A percentile compares a stretch with the other conserved stretches of the same genome.
Evolutionary conservation across 805 yeast genomes (phyloP).

Genomic region (Nakazawaea ambrosiae): DNA sequence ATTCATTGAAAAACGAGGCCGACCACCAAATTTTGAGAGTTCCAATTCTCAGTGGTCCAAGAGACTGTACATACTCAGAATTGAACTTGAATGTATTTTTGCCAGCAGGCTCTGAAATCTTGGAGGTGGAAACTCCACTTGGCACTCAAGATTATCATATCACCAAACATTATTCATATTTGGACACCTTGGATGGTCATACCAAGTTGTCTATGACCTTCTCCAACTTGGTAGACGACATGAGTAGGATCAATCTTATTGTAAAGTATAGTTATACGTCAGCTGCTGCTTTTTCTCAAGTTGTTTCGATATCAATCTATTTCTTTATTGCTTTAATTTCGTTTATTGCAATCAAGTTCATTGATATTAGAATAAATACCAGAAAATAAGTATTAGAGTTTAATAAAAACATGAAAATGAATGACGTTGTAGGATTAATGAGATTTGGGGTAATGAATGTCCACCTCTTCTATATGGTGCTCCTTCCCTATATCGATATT

Average conservation of each 20-base stretch:
- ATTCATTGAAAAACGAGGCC: constrained; percentile 30
- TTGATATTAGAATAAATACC: constrained; percentile 10
- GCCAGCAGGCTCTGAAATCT: constrained; percentile 77
- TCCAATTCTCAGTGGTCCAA: constrained; percentile 69
- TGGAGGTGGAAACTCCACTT: constrained; percentile 53
- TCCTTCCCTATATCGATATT: too few relatives aligned
- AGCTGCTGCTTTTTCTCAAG: constrained; percentile 52
- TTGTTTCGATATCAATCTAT: constrained; percentile 55
- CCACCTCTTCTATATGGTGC: too few relatives aligned
- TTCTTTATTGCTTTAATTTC: constrained; percentile 49
- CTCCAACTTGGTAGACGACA: constrained; percentile 61
- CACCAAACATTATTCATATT: constrained; percentile 39
- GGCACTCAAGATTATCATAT: constrained; percentile 25
- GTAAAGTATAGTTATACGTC: constrained; percentile 58
- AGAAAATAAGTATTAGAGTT: not conserved
- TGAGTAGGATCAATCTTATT: constrained; percentile 46
- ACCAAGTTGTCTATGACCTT: constrained; percentile 58
- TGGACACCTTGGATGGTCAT: constrained; percentile 76
- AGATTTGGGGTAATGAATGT: too few relatives aligned
- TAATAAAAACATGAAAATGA: too few relatives aligned
- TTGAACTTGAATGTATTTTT: constrained; percentile 58
- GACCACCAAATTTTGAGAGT: constrained; percentile 54
- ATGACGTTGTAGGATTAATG: too few relatives aligned
- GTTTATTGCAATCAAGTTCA: constrained; percentile 6
- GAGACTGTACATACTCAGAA: constrained; percentile 57